phyloP scores from a whole-genome alignment of 169 alveolate species.

The Plasmodium blacklocki region DNA sequence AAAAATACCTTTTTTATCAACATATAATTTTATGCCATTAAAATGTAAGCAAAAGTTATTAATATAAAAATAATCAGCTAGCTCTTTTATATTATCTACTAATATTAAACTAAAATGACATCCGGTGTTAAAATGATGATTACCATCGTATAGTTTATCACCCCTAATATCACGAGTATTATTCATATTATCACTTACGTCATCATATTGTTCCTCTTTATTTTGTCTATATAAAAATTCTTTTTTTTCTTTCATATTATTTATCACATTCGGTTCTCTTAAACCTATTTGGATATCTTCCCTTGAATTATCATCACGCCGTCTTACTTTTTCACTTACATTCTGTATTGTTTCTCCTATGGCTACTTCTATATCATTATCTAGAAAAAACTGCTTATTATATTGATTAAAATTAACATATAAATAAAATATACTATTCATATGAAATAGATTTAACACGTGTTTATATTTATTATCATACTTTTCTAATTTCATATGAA shows the following conservation, averaged over 20 bases:
- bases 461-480: constrained; percentile 30
- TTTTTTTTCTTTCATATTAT: background rate
- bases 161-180: background rate
- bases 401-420: constrained; percentile 27
- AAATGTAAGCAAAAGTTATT: constrained; percentile 28
- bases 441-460: constrained; percentile 24
- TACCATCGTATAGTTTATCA: background rate
- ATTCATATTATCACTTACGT: too few species aligned
- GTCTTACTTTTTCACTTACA: background rate
- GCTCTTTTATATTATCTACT: constrained; percentile 32
- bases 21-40: constrained; percentile 10
- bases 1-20: constrained; percentile 23
- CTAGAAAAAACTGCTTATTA: constrained; percentile 16
- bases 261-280: background rate
- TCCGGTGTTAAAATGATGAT: background rate
- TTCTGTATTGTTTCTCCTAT: constrained; percentile 37
- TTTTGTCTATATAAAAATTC: background rate
- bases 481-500: constrained; percentile 12
- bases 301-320: too few species aligned
- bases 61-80: constrained; percentile 45
- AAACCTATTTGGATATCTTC: background rate
- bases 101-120: constrained; percentile 50
- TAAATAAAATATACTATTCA: constrained; percentile 31
- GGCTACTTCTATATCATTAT: constrained; percentile 24
- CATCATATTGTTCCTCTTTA: background rate